Conservation (phyloP, 169 alveolate genomes). For the Eimeria acervulina region DNA sequence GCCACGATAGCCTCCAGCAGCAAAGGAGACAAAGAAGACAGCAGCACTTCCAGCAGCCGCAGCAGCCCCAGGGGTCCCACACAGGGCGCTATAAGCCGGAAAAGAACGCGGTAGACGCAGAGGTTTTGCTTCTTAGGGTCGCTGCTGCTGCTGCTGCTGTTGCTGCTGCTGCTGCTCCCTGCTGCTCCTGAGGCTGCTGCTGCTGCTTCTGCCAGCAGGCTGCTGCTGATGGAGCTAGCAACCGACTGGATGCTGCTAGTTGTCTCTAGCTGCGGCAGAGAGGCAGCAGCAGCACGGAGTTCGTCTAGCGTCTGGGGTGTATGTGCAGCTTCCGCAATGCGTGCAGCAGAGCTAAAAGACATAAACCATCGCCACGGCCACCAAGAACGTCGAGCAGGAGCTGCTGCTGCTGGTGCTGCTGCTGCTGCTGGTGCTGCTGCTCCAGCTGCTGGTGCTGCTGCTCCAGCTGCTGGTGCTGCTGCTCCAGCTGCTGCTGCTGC, state of each 20-base stretch:
- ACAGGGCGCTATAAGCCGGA: conserved; percentile 24
- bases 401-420: conserved; percentile 40
- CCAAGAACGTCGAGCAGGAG: background rate
- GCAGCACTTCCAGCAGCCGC: conserved; percentile 64
- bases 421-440: conserved; percentile 33
- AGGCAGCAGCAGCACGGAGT: background rate
- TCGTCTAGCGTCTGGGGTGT: conserved; percentile 34
- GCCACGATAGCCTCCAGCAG: conserved; percentile 56
- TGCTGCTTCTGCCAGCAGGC: conserved; percentile 28
- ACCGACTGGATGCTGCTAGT: conserved; percentile 35
- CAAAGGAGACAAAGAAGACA: conserved; percentile 43
- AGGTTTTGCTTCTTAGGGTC: background rate
- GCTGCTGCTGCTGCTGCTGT: no score
- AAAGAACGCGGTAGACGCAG: background rate
- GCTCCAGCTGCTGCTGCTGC: conserved; percentile 39
- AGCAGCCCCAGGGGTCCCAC: conserved; percentile 14
- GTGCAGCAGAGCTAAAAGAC: background rate
- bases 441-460: conserved; percentile 33
- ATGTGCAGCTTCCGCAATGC: background rate
- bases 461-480: background rate
- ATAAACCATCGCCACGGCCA: background rate
- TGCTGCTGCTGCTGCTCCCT: background rate
- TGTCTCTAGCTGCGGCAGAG: conserved; percentile 38
- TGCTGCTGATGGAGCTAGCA: conserved; percentile 23
- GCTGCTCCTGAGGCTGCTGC: conserved; percentile 5